Percentiles rank a stretch among this genome's conserved stretches.
These are phyloP conservation scores for Pyrenophora teres DNA, from an alignment of 2,329 filamentous ascomycete genomes.

Conservation along the genomic window DNA sequence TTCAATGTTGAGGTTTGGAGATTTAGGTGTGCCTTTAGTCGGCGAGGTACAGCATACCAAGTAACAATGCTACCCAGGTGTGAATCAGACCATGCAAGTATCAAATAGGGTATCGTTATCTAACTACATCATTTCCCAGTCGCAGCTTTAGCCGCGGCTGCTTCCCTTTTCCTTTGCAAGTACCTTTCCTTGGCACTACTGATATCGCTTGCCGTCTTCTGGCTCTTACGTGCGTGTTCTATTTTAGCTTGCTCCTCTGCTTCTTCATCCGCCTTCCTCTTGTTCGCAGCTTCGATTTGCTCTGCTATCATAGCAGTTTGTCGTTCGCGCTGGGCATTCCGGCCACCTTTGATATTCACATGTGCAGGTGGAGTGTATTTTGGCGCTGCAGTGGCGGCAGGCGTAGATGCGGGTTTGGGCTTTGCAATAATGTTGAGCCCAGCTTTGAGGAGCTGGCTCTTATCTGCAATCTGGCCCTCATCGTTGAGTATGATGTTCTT, in stretches of 20 bases:
- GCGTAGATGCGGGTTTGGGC: conserved; percentile 55
- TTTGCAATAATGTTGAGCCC: conserved; percentile 74
- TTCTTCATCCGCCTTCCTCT: conserved; percentile 70
- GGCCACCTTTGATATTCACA: conserved; percentile 45
- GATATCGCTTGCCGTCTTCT: conserved; percentile 77
- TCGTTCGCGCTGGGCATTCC: conserved; percentile 72
- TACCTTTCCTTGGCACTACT: conserved; percentile 80
- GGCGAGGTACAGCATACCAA: too few species aligned
- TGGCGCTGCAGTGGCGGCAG: conserved; percentile 18
- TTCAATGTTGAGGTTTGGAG: too few species aligned
- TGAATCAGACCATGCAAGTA: background rate
- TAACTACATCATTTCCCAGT: conserved; percentile 16
- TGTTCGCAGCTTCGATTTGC: conserved; percentile 74
- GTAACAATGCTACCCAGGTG: too few species aligned
- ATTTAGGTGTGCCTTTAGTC: too few species aligned
- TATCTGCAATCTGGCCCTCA: conserved; percentile 82
- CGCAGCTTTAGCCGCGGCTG: conserved; percentile 72
- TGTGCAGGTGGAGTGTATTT: conserved; percentile 8
- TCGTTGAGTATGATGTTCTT: conserved; percentile 74
- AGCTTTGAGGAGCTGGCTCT: conserved; percentile 75
- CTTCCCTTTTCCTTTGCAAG: conserved; percentile 74
- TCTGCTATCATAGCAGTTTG: conserved; percentile 80
- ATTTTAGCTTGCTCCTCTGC: conserved; percentile 68
- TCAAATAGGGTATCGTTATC: conserved; percentile 6
- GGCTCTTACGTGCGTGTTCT: conserved; percentile 72